Evolutionary conservation across 2,329 filamentous ascomycete species (phyloP).

Genomic region (Fusarium cicatricum): DNA sequence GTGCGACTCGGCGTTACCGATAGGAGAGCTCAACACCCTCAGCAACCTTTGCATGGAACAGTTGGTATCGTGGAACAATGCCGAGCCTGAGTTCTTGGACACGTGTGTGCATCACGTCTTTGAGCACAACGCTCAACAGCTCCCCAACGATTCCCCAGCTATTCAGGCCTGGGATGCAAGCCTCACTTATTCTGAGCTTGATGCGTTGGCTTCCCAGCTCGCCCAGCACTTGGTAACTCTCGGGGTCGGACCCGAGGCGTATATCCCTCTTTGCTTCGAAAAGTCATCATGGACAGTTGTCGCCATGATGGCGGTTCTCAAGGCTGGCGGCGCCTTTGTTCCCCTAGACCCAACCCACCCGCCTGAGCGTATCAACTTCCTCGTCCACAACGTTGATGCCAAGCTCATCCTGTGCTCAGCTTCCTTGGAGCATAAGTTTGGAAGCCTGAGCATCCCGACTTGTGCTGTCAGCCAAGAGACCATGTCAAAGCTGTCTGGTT

Average conservation of each 20-base stretch:
- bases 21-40: conserved; percentile 31
- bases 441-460: not conserved
- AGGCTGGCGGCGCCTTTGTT: conserved; percentile 45
- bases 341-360: conserved; percentile 51
- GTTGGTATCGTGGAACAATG: conserved; percentile 40
- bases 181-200: conserved; percentile 48
- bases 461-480: not conserved
- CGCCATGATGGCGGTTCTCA: conserved; percentile 47
- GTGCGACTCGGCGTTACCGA: not conserved
- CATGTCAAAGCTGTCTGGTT: not conserved
- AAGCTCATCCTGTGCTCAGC: conserved; percentile 22
- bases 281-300: conserved; percentile 49
- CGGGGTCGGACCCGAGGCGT: conserved; percentile 36
- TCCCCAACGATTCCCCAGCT: conserved; percentile 44
- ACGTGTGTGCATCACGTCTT: conserved; percentile 54
- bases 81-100: conserved; percentile 14
- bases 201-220: conserved; percentile 19
- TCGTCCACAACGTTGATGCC: conserved; percentile 18
- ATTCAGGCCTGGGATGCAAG: conserved; percentile 57
- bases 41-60: conserved; percentile 17
- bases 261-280: conserved; percentile 48
- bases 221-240: conserved; percentile 50
- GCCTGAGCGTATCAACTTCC: conserved; percentile 30
- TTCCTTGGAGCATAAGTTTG: not conserved
- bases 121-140: conserved; percentile 44